Conservation (phyloP, 1,139 yeast genomes). For the Lodderomyces beijingensis region DNA sequence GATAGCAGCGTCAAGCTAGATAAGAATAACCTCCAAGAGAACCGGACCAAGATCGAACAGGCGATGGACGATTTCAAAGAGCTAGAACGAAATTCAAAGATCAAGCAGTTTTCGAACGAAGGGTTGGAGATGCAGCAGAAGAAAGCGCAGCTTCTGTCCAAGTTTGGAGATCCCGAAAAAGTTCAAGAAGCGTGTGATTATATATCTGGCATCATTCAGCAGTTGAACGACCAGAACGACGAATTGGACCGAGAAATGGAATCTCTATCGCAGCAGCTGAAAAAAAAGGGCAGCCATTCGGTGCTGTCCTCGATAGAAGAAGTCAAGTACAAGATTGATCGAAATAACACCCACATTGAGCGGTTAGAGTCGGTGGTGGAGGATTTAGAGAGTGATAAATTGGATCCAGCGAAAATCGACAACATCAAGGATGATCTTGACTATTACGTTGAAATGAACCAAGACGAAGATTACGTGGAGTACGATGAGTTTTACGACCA, state of each 20-base stretch:
- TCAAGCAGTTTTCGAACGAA: conserved; percentile 93
- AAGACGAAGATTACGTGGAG: conserved; percentile 93
- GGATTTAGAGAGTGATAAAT: conserved; percentile 74
- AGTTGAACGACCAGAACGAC: conserved; percentile 78
- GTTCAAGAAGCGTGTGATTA: conserved; percentile 73
- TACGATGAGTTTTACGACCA: conserved; percentile 93
- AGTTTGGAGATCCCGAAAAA: conserved; percentile 62
- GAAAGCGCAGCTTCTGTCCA: conserved; percentile 29
- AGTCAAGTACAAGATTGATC: conserved; percentile 59
- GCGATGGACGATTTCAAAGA: conserved; percentile 98
- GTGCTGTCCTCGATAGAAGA: conserved; percentile 47
- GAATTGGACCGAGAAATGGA: conserved; percentile 74
- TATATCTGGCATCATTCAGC: conserved; percentile 72
- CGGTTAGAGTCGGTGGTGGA: conserved; percentile 76
- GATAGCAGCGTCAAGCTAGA: conserved; percentile 92
- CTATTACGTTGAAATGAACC: conserved; percentile 92
- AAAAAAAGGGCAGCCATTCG: conserved; percentile 44
- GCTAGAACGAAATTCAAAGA: conserved; percentile 90
- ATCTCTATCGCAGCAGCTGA: conserved; percentile 38
- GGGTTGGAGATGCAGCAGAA: conserved; percentile 71
- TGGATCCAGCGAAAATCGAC: conserved; percentile 78
- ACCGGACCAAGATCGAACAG: conserved; percentile 77
- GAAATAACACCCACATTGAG: conserved; percentile 76
- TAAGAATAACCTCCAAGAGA: conserved; percentile 66
- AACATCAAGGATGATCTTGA: conserved; percentile 85